Conservation (phyloP, 352 stramenopile genomes). For the Phytophthora multivora region DNA sequence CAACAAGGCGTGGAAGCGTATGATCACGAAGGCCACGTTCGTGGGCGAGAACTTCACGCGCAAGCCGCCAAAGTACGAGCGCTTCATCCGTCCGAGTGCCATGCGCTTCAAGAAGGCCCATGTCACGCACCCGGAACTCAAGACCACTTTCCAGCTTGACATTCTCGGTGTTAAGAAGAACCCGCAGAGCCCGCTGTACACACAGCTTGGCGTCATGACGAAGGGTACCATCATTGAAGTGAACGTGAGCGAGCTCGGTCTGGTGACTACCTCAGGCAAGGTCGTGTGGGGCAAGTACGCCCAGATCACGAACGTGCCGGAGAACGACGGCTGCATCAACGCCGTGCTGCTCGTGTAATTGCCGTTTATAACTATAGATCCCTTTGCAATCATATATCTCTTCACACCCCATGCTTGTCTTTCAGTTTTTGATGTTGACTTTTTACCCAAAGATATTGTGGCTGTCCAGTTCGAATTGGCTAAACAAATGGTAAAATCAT, state of each 20-base stretch:
- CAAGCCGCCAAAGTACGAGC: slow-evolving; percentile 99
- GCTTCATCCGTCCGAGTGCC: slow-evolving; percentile 99
- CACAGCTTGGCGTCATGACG: slow-evolving; percentile 98
- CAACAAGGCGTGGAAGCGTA: slow-evolving; percentile 92
- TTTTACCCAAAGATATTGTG: no score
- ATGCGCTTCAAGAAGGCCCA: slow-evolving; percentile 99
- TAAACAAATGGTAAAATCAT: slow-evolving; percentile 15
- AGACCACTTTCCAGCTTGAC: slow-evolving; percentile 99
- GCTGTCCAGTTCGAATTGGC: no score
- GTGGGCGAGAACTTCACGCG: slow-evolving; percentile 99
- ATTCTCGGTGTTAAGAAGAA: slow-evolving; percentile 99
- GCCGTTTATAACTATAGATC: slow-evolving; percentile 49
- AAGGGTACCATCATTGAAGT: slow-evolving; percentile 99
- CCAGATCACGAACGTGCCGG: slow-evolving; percentile 99
- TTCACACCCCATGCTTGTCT: slow-evolving; percentile 3
- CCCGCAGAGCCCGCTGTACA: slow-evolving; percentile 97
- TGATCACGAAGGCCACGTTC: slow-evolving; percentile 96
- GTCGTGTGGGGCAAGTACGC: slow-evolving; percentile 99
- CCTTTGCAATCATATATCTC: slow-evolving; percentile 34
- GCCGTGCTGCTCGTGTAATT: slow-evolving; percentile 97
- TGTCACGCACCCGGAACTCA: slow-evolving; percentile 99
- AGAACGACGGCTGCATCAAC: slow-evolving; percentile 99
- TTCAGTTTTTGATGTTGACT: not conserved
- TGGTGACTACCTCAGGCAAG: slow-evolving; percentile 99
- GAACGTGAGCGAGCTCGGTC: slow-evolving; percentile 99